Evolutionary conservation across 2,329 filamentous ascomycete species (phyloP).

Genomic region (Alternaria novae-zelandiae): DNA sequence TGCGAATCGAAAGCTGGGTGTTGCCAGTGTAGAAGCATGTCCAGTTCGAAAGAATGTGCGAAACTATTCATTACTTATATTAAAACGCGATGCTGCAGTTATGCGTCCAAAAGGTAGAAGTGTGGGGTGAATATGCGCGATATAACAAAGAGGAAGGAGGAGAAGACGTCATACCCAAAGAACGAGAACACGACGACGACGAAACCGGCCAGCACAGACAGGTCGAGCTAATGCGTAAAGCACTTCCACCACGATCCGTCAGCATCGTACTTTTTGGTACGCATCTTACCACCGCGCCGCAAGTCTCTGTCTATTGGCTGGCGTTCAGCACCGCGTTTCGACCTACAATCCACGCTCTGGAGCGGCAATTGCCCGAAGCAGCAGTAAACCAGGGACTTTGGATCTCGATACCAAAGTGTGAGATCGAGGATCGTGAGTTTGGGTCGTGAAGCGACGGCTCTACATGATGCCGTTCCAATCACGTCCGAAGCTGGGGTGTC

Average conservation of each 20-base stretch:
- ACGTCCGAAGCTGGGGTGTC: neutral
- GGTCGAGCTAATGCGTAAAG: neutral
- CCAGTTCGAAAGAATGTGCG: neutral
- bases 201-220: neutral
- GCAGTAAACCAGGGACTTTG: neutral
- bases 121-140: neutral
- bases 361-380: neutral
- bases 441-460: neutral
- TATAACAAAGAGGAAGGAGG: neutral
- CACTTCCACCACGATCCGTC: neutral
- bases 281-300: neutral
- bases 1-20: neutral
- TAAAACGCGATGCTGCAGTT: neutral
- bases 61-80: fast-evolving
- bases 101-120: neutral
- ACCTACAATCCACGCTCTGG: neutral
- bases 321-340: neutral
- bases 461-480: neutral
- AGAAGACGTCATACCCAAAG: neutral
- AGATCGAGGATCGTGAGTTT: neutral
- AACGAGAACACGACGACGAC: neutral
- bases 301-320: neutral
- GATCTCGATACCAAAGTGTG: neutral
- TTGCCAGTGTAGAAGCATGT: neutral
- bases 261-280: neutral